phyloP scores from a whole-genome alignment of 805 yeast species.

The Candida cerambycidarum region DNA sequence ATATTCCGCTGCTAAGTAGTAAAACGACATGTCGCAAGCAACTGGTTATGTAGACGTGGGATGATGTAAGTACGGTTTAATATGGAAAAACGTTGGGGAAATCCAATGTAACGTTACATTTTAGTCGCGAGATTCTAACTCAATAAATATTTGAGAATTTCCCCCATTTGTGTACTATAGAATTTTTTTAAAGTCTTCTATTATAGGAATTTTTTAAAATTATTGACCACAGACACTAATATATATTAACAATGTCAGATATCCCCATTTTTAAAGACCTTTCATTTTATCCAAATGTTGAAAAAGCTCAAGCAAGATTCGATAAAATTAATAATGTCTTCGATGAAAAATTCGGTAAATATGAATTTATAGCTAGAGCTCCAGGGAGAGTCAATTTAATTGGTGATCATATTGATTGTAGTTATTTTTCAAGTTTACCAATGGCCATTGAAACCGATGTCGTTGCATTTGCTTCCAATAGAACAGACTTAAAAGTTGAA shows the following conservation, averaged over 20 bases:
- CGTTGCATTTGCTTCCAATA: constrained; percentile 48
- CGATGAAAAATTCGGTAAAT: constrained; percentile 24
- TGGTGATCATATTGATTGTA: constrained; percentile 76
- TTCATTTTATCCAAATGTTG: constrained; percentile 34
- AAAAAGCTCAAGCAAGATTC: constrained; percentile 27
- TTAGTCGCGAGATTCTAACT: background rate
- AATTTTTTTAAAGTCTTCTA: background rate
- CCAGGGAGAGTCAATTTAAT: constrained; percentile 78
- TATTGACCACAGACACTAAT: no score
- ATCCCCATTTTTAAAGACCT: constrained; percentile 38
- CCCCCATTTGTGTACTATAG: background rate
- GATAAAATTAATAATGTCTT: constrained; percentile 24
- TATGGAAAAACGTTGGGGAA: constrained; percentile 1
- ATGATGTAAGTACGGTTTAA: background rate
- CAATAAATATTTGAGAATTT: constrained; percentile 7
- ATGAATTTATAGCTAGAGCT: constrained; percentile 55
- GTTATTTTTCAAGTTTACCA: constrained; percentile 65
- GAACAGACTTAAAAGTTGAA: constrained; percentile 15
- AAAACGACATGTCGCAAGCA: background rate
- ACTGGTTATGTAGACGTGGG: background rate
- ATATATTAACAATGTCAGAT: constrained; percentile 17
- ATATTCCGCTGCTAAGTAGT: background rate
- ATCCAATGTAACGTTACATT: constrained; percentile 11
- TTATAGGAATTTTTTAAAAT: no score
- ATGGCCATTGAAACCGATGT: constrained; percentile 71